Base-by-base conservation (phyloP, 345 rosid species). In the Odontarrhena argentea region DNA sequence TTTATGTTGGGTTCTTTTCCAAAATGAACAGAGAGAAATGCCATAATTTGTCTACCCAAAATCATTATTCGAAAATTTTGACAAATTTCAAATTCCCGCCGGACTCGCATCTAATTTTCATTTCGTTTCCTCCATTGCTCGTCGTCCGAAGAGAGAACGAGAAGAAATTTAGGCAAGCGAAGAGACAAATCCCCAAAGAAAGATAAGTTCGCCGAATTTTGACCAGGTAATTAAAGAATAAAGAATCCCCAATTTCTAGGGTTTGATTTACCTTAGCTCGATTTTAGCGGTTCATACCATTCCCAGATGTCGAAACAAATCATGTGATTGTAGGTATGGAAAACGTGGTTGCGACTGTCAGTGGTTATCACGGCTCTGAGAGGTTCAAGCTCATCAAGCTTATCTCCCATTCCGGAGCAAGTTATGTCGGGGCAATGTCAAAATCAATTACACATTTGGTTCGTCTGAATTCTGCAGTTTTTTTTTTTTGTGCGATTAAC, bases 381-480 rank as follows among this genome's bases (percentile, higher is more conserved):
- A 84, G 96, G 41, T 87, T 91, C 74, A 79, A 84, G 46, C 95
- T 94, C 69, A 94, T 94, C 70, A 88, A 85, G 80, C 86, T 91
- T 35, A 83, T 94, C 38, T 78, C 91, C 30, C 68, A 34, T 9
- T 13, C 86, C 12, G 97, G 97, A 8, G 97, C 91, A 11, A 91
- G 75, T 79, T 94, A 87, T 44, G 91, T 91, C 0, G 99, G 99
- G 0, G 68, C 76, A 8, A 76, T 91, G 89, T 81, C 92, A 9
- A 76, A 60, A 58, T 84, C 97, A 12, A 82, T 75, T 5, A 91
- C 99, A 0, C 99, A 94, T 68, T 65, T 94, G 88, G 99, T 94
- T 34, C 1, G 84, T 55, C 32, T 71, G 3, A 48, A 12, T 45
- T 9, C 37, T 67, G 15, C 7, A 1, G 7, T 32, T 28, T 28